Evolutionary conservation across 495 filamentous ascomycete genomes (phyloP), one percentile per base, ranked within the genome.

Genomic region (Chaetomium tenue): DNA sequence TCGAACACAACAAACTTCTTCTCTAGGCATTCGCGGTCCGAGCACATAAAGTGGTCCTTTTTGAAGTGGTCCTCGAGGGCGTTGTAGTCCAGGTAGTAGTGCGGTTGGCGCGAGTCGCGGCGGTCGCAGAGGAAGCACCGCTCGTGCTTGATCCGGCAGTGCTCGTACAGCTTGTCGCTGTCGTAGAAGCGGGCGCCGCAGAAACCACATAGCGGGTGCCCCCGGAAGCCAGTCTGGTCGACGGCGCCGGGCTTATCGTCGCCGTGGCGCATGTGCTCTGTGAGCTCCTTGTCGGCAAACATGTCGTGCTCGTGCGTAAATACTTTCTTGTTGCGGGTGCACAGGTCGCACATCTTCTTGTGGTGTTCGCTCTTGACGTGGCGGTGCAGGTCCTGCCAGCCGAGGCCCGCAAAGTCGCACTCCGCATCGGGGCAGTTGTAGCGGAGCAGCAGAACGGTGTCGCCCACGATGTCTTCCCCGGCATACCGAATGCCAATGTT

Each of bases 1-100:
- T 89, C 91, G 65, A 99, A 99, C 1, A 97, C 95, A n/a, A 97
- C 87, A 69, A 97, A 96, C 75, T 97, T 98, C 83, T 97, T 96
- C 64, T 98, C 94, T 72, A 92, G 69, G 64, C 94, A 99, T 62
- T 97, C 93, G 63, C 80, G 79, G 63, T 99, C 93, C 1, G 82
- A 71, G 68, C 94, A 99, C 1, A 91, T 76, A 70, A 90, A 97
- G 74, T 99, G 94, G 37, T 93, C 91, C 58, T 87, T 87, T 63
- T 84, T 83, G 73, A 97, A 97, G 75, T 99, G 94, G 13, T 83
- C 75, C 68, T 93, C 91, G 0, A 99, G 78, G 0, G 88, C 82
- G 64, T 91, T 83, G 76, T 96, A 96, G 76, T 99, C 83, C 44
- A 88, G 77, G 70, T 91, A 99, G 72, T 99, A 99, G 62, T 92